Evolutionary conservation across 306 rosid genomes (phyloP), one percentile per base, ranked within the genome.

Genomic region (Quercus mongolica): DNA sequence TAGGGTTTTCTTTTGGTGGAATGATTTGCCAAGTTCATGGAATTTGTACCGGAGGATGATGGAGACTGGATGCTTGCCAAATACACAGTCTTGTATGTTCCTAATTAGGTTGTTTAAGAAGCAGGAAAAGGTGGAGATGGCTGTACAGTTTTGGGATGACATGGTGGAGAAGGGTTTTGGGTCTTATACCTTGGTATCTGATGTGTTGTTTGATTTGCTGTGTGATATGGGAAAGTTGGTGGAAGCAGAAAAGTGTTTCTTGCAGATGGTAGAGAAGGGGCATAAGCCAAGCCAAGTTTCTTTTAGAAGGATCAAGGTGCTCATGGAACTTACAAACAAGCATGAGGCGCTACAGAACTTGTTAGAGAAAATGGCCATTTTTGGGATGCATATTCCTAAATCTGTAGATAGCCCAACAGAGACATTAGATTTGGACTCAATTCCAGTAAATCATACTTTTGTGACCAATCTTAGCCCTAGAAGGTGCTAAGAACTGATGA

Each of bases 11-110:
- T 91, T 55, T 82, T 92, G 97, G 99, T 86, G 92, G 4, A 88
- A 89, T 79, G 97, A 94, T 86, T 83, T 92, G 64, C 69, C 71
- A 78, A 86, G 90, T 82, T 89, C 97, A 0, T 89, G 97, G 94
- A 87, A 77, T 79, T 81, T 94, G 86, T 94, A 94, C 59, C 30
- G 28, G 74, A 86, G 88, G 83, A 92, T 94, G 99, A 92, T 89
- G 85, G 74, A 51, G 58, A 78, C 82, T 4, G 91, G 91, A 17
- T 91, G 97, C 51, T 79, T 91, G 82, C 95, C 96, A 10, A 92
- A 91, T 73, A 94, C 99, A 1, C 97, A 92, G 65, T 91, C 97
- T n/a, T 92, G 97, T 71, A 88, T 94, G 97, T 94, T 94, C 71
- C 79, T 94, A 26, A 84, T 92, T 73, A 90, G 93, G 87, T 75